Evolutionary conservation across 2,329 filamentous ascomycete genomes (phyloP).

Genomic region (Helminthosporium solani): DNA sequence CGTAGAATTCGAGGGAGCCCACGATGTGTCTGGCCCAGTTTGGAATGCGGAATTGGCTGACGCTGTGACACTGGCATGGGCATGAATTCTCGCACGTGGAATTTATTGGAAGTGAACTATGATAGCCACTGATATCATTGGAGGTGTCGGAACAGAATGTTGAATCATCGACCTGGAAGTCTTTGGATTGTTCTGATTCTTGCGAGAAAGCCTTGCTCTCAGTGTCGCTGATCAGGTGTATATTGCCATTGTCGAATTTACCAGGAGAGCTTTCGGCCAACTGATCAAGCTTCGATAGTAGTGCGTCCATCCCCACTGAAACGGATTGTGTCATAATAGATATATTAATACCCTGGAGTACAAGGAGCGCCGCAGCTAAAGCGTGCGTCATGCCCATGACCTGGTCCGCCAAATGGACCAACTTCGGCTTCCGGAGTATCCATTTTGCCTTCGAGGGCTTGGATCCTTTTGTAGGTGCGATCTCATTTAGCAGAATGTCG

Average conservation of each 20-base stretch:
- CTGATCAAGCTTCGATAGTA: too few relatives aligned
- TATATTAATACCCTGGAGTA: conserved; percentile 4
- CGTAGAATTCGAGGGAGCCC: conserved; percentile 6
- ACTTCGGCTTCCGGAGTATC: conserved; percentile 4
- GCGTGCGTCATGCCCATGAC: background rate
- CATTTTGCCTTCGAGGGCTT: conserved; percentile 6
- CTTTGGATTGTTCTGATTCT: too few relatives aligned
- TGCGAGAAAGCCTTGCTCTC: too few relatives aligned
- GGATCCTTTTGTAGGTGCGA: background rate
- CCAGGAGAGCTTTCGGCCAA: too few relatives aligned
- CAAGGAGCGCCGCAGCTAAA: background rate
- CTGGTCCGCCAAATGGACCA: background rate
- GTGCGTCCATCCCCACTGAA: too few relatives aligned
- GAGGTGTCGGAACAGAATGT: too few relatives aligned
- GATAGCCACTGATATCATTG: too few relatives aligned
- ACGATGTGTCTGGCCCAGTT: conserved; percentile 3
- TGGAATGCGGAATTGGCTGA: conserved; percentile 1
- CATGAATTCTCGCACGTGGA: conserved; percentile 8
- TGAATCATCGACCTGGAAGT: too few relatives aligned
- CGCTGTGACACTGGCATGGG: conserved; percentile 8
- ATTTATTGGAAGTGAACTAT: background rate
- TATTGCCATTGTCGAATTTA: too few relatives aligned
- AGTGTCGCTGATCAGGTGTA: too few relatives aligned
- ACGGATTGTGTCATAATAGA: too few relatives aligned
- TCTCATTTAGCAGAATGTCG: background rate